Base-by-base conservation (phyloP, 495 filamentous ascomycete species). In the Diplogelasinospora grovesii region DNA sequence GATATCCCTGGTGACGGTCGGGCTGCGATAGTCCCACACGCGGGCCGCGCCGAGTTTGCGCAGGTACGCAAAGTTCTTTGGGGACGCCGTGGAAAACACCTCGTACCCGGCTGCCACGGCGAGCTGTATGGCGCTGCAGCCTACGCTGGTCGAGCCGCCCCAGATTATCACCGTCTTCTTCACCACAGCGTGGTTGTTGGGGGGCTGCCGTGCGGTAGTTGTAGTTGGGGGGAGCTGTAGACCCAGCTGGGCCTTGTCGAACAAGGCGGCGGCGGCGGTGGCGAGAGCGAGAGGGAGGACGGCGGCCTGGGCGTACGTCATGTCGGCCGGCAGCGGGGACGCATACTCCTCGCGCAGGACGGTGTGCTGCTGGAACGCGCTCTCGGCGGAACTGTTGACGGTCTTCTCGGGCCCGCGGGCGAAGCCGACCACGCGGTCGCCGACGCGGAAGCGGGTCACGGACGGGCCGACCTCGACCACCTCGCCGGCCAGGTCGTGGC, bases 121-220 rank as follows among this genome's bases (percentile, higher is more conserved):
- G 15, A 82, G 69, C 51, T 85, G 82, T 39, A 83, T 79, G 0
- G 73, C 75, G 39, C 70, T 71, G 52, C 66, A 60, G 8, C 81
- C 81, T 5, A 83, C 74, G 22, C 71, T 74, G 2, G 67, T 63
- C 3, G 71, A 65, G 22, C 78, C 81, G 21, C 79, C 79, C 70
- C 78, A 85, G 36, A 83, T 56, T 2, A 83, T 52, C 0, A 84
- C 29, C 1, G 54, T 60, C n/a, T n/a, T n/a, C n/a, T n/a, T n/a
- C n/a, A n/a, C n/a, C n/a, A n/a, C n/a, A n/a, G n/a, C n/a, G 35
- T 75, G 3, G 26, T 27, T 27, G 9, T 14, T 28, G 4, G 13
- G 1, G 11, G 54, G 8, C 60, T 63, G 0, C 46, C 59, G 1
- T 61, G 39, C 4, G 56, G 50, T 0, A 52, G 53, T 8, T 25